Percentiles rank a stretch among this genome's conserved stretches.
Evolutionary conservation across 805 yeast species (phyloP).

Genomic region (Spathaspora hagerdaliae): DNA sequence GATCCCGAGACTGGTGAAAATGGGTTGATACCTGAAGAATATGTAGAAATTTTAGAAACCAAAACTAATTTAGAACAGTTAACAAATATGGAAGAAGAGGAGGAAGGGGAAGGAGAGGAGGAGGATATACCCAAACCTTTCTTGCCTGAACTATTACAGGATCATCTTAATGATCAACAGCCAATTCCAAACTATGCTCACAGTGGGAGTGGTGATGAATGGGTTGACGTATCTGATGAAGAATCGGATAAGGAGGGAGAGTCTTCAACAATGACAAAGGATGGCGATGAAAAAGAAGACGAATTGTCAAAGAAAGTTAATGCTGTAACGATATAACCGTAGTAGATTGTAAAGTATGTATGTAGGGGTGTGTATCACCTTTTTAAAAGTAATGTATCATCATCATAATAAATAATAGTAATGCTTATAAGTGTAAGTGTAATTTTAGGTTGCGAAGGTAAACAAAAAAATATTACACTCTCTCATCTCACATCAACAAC

Average conservation of each 20-base stretch:
- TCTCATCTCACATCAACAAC: too few species aligned
- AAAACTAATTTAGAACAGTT: neutral
- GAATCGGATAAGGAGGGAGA: neutral
- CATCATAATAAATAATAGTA: too few species aligned
- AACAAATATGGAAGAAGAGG: neutral
- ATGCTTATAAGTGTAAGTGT: too few species aligned
- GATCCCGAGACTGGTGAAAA: slow-evolving; percentile 73
- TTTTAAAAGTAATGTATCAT: too few species aligned
- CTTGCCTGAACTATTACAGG: slow-evolving; percentile 32
- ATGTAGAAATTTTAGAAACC: slow-evolving; percentile 52
- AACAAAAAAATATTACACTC: too few species aligned
- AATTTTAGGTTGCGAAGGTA: too few species aligned
- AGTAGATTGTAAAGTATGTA: too few species aligned
- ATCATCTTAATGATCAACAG: neutral
- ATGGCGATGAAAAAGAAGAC: neutral
- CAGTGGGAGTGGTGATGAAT: slow-evolving; percentile 7
- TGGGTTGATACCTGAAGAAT: slow-evolving; percentile 94
- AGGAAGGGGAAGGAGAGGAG: slow-evolving; percentile 13
- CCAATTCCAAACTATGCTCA: neutral
- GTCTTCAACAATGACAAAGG: neutral
- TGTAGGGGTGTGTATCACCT: too few species aligned
- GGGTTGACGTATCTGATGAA: slow-evolving; percentile 14
- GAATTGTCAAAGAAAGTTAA: neutral
- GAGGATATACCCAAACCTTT: slow-evolving; percentile 44
- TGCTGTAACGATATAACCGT: slow-evolving; percentile 1